These are phyloP conservation scores for Immersiella caudata DNA, from an alignment of 495 filamentous ascomycete species.

Conservation along the genomic window DNA sequence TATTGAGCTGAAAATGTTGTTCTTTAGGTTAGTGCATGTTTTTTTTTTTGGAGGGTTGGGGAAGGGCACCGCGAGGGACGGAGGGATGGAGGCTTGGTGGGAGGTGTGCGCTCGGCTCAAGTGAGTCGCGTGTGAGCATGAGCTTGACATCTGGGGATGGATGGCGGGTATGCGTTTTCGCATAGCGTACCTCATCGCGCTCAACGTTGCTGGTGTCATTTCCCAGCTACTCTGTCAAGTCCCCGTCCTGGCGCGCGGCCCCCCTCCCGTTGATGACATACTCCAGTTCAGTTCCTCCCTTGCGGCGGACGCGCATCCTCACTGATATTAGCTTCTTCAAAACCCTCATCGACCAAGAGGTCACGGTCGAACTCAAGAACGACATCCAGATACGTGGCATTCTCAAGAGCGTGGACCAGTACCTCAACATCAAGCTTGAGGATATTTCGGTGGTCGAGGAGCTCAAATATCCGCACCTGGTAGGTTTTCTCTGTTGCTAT, in stretches of 20 bases:
- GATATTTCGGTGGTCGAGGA: slow-evolving; percentile 91
- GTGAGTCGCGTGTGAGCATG: neutral
- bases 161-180: neutral
- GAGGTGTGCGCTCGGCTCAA: neutral
- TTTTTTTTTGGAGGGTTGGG: neutral
- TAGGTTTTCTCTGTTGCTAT: slow-evolving; percentile 42
- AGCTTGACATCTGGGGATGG: neutral
- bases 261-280: neutral
- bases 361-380: slow-evolving; percentile 97
- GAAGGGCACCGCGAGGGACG: neutral
- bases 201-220: neutral
- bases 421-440: slow-evolving; percentile 98
- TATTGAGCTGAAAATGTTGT: slow-evolving; percentile 50
- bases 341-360: slow-evolving; percentile 94
- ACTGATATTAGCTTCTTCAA: slow-evolving; percentile 94
- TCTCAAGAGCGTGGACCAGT: slow-evolving; percentile 96
- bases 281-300: neutral
- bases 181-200: neutral
- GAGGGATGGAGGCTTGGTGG: neutral
- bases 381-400: slow-evolving; percentile 94
- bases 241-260: neutral
- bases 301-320: neutral
- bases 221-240: neutral
- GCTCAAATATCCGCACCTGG: slow-evolving; percentile 87
- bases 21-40: slow-evolving; percentile 55